Percentiles rank a stretch among this genome's conserved stretches.
These are phyloP conservation scores for Hamigera avellanea DNA, from an alignment of 495 filamentous ascomycete species.

Conservation along the genomic window DNA sequence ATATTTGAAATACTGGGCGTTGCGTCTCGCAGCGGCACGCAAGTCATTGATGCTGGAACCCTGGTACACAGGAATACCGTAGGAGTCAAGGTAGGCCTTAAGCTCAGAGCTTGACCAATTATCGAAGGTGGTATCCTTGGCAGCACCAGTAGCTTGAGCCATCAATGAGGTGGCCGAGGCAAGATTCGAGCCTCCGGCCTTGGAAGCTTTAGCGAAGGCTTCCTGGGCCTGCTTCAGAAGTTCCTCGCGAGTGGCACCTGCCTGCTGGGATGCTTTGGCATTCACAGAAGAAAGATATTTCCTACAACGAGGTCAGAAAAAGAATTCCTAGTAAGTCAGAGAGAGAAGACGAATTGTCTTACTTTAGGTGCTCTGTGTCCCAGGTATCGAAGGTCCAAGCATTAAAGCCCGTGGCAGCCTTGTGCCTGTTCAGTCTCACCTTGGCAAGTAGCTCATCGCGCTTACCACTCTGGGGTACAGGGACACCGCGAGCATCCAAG, in stretches of 20 bases:
- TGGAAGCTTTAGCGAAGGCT: slow-evolving; percentile 58
- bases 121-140: slow-evolving; percentile 62
- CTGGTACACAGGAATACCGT: slow-evolving; percentile 63
- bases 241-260: slow-evolving; percentile 58
- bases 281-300: slow-evolving; percentile 59
- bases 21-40: slow-evolving; percentile 54
- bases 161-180: slow-evolving; percentile 68
- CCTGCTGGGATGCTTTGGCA: slow-evolving; percentile 53
- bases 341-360: no score
- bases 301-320: slow-evolving; percentile 18
- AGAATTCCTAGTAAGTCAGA: no score
- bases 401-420: slow-evolving; percentile 57
- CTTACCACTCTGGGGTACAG: slow-evolving; percentile 66
- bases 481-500: slow-evolving; percentile 40
- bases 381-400: slow-evolving; percentile 83
- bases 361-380: slow-evolving; percentile 65
- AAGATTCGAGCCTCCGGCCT: slow-evolving; percentile 52
- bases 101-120: slow-evolving; percentile 74
- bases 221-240: slow-evolving; percentile 60
- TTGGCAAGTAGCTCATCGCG: slow-evolving; percentile 68
- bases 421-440: slow-evolving; percentile 61
- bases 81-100: slow-evolving; percentile 71
- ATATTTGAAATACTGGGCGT: slow-evolving; percentile 67
- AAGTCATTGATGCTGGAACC: slow-evolving; percentile 55
- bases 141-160: slow-evolving; percentile 52